These are phyloP conservation scores for Cucurbita moschata DNA, from an alignment of 306 rosid genomes.

Conservation along the genomic window DNA sequence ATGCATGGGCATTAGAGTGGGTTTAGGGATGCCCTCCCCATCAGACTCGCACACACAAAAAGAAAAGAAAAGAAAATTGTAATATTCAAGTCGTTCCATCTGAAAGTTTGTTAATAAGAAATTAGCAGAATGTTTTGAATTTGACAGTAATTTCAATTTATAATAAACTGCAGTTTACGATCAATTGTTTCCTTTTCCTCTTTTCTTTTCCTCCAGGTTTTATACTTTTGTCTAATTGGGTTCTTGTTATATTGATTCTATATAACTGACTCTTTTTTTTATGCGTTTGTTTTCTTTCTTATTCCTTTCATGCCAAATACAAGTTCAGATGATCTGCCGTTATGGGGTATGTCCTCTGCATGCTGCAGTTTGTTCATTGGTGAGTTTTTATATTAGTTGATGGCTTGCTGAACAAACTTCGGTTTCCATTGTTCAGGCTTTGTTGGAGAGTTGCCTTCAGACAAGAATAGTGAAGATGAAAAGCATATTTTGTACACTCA, in stretches of 20 bases:
- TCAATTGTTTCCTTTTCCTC: background rate
- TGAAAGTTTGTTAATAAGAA: background rate
- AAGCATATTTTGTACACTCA: constrained; percentile 75
- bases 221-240: background rate
- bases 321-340: constrained; percentile 88
- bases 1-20: background rate
- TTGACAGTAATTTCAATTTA: background rate
- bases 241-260: background rate
- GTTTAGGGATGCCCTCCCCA: background rate
- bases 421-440: constrained; percentile 39
- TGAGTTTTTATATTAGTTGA: background rate
- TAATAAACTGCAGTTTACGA: background rate
- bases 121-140: background rate
- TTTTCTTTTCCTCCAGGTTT: background rate
- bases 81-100: background rate
- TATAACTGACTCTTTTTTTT: constrained; percentile 21
- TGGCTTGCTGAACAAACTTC: constrained; percentile 7
- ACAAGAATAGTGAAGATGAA: constrained; percentile 64
- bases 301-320: constrained; percentile 15
- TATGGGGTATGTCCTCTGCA: constrained; percentile 62
- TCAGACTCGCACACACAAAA: background rate
- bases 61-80: background rate
- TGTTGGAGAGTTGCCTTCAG: constrained; percentile 71
- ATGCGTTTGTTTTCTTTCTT: background rate
- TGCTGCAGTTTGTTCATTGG: background rate